Conservation (phyloP, 176 grass and related monocot genomes). For the Oryza nivara region DNA sequence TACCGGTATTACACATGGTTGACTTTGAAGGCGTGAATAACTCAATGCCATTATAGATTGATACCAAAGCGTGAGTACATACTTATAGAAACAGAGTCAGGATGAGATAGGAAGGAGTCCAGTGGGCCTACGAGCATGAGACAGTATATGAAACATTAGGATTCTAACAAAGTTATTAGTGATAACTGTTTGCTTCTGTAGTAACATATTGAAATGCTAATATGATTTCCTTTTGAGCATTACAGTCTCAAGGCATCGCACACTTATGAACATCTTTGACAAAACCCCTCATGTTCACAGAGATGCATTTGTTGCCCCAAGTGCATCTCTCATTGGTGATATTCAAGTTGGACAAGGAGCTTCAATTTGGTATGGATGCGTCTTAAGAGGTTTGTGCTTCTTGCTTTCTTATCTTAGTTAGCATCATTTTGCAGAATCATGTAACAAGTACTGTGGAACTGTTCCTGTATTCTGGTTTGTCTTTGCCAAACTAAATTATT, state of each 20-base stretch:
- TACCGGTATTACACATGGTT: not conserved
- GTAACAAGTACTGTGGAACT: not conserved
- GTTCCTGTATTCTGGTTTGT: conserved; percentile 12
- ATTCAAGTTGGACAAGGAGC: conserved; percentile 80
- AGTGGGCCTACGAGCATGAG: too few species aligned
- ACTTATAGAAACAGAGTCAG: too few species aligned
- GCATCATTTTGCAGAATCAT: conserved; percentile 15
- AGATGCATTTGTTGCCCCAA: conserved; percentile 97
- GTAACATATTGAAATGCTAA: conserved; percentile 27
- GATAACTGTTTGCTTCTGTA: not conserved
- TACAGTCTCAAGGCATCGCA: conserved; percentile 94
- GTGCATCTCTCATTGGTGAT: conserved; percentile 93
- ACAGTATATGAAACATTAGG: too few species aligned
- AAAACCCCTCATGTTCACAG: conserved; percentile 74
- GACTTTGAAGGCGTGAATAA: too few species aligned
- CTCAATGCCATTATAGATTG: too few species aligned
- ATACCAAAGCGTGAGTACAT: too few species aligned
- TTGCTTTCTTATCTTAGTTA: not conserved
- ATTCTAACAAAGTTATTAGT: not conserved
- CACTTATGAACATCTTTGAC: conserved; percentile 87
- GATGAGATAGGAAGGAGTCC: too few species aligned
- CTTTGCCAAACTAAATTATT: not conserved
- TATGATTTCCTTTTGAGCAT: conserved; percentile 25
- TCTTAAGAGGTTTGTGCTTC: conserved; percentile 76
- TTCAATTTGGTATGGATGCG: conserved; percentile 98